Base-by-base conservation (phyloP, 192 early-diverging fungal genomes). In the Coemansia biformis region DNA sequence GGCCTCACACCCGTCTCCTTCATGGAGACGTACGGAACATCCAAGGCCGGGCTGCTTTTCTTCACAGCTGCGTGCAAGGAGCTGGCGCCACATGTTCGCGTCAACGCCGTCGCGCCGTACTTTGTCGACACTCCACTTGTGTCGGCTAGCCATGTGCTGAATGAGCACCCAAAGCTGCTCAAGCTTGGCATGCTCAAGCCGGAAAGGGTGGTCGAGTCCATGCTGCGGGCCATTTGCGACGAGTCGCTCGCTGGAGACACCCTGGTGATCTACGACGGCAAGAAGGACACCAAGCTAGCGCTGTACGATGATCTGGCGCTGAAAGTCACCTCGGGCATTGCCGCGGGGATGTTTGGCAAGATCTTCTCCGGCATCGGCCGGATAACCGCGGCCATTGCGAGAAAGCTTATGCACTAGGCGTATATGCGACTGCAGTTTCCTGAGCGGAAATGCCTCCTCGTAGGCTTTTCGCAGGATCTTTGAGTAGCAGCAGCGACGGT, bases 21-120 rank as follows among this genome's bases (percentile, higher is more conserved):
- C 18, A 79, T 85, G 49, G 85, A 86, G 19, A 80, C 82, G 38
- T 91, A 91, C 58, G 80, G 81, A 14, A 81, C 85, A 2, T 83
- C 85, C n/a, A 90, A 90, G 59, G 82, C 76, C 8, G 88, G 76
- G 15, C 78, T 89, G 17, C 75, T 83, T 8, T 78, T 78, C 19
- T 83, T 87, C 26, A 80, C 81, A 0, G 54, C 63, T 0, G 48
- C 65, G 8, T 69, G 75, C 32, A 59, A 60, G 18, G 55, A 56
- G 24, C 48, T 76, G 29, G 77, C 57, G 0, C 53, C 71, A n/a
- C 48, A 43, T 24, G 66, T 85, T 32, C 83, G 0, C 83, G 81
- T 4, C 76, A 57, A n/a, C n/a, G n/a, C n/a, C n/a, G n/a, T n/a
- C n/a, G n/a, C n/a, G n/a, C n/a, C n/a, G n/a, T n/a, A n/a, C 40